phyloP scores from a whole-genome alignment of 148 eudicot genomes.

The Fagopyrum tataricum region DNA sequence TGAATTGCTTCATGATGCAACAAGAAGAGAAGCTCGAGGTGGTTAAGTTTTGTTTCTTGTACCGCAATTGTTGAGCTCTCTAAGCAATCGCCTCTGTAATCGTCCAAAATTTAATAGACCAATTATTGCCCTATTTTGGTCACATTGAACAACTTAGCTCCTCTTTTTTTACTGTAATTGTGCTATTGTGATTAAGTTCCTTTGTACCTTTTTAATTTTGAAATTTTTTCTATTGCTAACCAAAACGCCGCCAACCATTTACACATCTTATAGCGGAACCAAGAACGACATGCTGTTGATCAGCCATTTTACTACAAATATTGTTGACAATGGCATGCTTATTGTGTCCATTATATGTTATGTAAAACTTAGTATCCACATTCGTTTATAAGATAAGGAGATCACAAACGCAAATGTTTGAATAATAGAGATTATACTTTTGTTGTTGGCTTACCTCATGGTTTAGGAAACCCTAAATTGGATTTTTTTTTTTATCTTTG shows the following conservation, averaged over 20 bases:
- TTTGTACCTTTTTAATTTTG: neutral
- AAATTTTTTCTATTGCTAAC: neutral
- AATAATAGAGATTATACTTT: too few species aligned
- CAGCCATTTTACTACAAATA: neutral
- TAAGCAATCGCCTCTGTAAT: neutral
- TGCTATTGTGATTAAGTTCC: neutral
- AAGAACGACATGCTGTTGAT: neutral
- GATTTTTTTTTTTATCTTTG: too few species aligned
- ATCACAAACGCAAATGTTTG: too few species aligned
- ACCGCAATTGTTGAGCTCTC: neutral
- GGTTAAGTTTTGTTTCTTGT: constrained; percentile 31
- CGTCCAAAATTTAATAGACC: neutral
- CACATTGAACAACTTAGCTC: neutral
- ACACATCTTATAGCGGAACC: neutral
- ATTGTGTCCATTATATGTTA: too few species aligned
- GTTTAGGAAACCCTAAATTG: too few species aligned
- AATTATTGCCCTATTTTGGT: neutral
- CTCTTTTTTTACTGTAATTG: neutral
- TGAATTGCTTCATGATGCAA: constrained; percentile 96
- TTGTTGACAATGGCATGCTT: too few species aligned
- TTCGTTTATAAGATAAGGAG: too few species aligned
- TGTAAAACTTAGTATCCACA: too few species aligned
- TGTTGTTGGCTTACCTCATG: too few species aligned
- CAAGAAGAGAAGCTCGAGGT: constrained; percentile 97
- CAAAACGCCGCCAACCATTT: neutral